phyloP scores from a whole-genome alignment of 441 rosid genomes.

The Mallotus japonicus region DNA sequence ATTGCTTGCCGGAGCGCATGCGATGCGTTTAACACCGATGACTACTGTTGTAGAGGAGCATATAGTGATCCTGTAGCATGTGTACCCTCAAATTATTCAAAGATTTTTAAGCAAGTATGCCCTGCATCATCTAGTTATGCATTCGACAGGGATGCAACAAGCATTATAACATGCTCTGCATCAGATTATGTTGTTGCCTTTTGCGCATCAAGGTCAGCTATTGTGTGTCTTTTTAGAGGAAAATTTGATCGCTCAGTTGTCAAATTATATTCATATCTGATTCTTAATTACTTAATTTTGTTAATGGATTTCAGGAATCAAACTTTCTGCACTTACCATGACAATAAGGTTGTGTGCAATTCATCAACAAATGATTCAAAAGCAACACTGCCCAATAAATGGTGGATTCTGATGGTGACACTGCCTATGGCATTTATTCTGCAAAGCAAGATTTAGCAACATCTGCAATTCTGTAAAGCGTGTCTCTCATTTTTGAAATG shows the following conservation, averaged over 20 bases:
- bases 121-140: conserved; percentile 68
- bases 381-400: conserved; percentile 21
- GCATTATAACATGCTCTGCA: conserved; percentile 49
- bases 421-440: conserved; percentile 27
- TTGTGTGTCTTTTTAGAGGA: background rate
- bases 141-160: conserved; percentile 36
- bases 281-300: background rate
- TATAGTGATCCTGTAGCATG: conserved; percentile 38
- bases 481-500: conserved; percentile 6
- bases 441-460: conserved; percentile 25
- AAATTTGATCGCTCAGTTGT: background rate
- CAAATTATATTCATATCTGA: background rate
- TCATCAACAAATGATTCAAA: conserved; percentile 27
- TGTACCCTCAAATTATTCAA: conserved; percentile 51
- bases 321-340: conserved; percentile 50
- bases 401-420: conserved; percentile 37
- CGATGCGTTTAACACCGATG: conserved; percentile 44
- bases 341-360: conserved; percentile 40
- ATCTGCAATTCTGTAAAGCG: conserved; percentile 8
- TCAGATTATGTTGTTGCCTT: conserved; percentile 50
- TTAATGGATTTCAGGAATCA: conserved; percentile 37
- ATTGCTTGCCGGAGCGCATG: conserved; percentile 63
- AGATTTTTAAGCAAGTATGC: conserved; percentile 51
- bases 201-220: conserved; percentile 52
- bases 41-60: conserved; percentile 53